Conservation (phyloP, 2,329 filamentous ascomycete species). For the Colletotrichum neosansevieriae region DNA sequence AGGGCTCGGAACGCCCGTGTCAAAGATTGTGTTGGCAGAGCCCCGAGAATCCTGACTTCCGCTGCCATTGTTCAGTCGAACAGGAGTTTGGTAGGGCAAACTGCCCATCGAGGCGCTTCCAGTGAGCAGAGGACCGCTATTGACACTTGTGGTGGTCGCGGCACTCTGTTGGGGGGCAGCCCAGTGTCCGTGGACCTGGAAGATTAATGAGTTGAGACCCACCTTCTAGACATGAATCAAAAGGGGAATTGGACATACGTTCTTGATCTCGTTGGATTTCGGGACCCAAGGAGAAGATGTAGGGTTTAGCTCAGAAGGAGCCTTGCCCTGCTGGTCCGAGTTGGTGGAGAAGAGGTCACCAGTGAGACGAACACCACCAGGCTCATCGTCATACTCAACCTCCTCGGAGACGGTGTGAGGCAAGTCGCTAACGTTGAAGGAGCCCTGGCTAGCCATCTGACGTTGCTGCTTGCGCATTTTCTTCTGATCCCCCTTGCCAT, state of each 20-base stretch:
- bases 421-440: neutral
- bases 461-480: slow-evolving; percentile 19
- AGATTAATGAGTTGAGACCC: neutral
- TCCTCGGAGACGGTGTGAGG: slow-evolving; percentile 19
- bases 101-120: slow-evolving; percentile 30
- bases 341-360: neutral
- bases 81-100: slow-evolving; percentile 11
- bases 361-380: slow-evolving; percentile 31
- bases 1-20: slow-evolving; percentile 11
- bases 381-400: slow-evolving; percentile 25
- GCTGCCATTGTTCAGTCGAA: slow-evolving; percentile 1
- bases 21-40: neutral
- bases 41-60: neutral
- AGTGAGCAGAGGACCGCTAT: slow-evolving; percentile 22
- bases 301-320: slow-evolving; percentile 33
- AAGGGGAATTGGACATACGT: slow-evolving; percentile 10
- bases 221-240: neutral
- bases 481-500: slow-evolving; percentile 2
- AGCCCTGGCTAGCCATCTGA: slow-evolving; percentile 2
- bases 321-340: neutral
- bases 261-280: neutral
- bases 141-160: neutral
- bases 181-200: neutral
- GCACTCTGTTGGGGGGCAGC: neutral
- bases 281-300: slow-evolving; percentile 36